Evolutionary conservation across 352 stramenopile species (phyloP), one percentile per base, ranked within the genome.

Genomic region (Thraustotheca clavata): DNA sequence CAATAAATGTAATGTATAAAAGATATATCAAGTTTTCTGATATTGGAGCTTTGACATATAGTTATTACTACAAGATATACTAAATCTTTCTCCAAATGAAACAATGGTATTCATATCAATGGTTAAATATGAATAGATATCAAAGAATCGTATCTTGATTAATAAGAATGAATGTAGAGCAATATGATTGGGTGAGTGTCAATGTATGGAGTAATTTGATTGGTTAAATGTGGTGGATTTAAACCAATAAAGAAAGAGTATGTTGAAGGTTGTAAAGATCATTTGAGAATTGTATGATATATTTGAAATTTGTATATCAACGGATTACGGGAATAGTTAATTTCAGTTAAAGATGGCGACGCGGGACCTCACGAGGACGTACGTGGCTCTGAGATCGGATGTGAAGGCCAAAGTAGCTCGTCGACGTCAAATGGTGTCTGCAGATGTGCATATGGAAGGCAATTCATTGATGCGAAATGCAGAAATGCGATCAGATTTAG

Each of bases 351-450:
- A 7, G 26, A 93, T 93, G 84, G 82, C 84, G 57, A 93, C 84
- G 48, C 76, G 84, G 39, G 82, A 93, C 43, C 69, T 93, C 68
- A 90, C 79, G 61, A 78, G 83, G 6, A 49, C 74, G 59, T 94
- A 88, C 70, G 48, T 80, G 52, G 76, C 86, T 71, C 71, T 91
- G 62, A 81, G 84, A 32, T 73, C 71, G 35, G 77, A 91, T 69
- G 82, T 81, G 61, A 91, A 90, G 69, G 82, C 80, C 65, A 94
- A 90, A 69, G 87, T 83, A 26, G 74, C 89, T 67, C 79, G 84
- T 60, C 84, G 84, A 48, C 88, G 88, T 70, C 90, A 94, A 69
- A 94, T 94, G 66, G 59, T 61, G 49, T 54, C 36, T 35, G 31
- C 55, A 7, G 61, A 62, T 29, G 40, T 39, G 11, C 33, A 68